Evolutionary conservation across 139 green algal genomes (phyloP).

Genomic region (Coelastrella sp.): DNA sequence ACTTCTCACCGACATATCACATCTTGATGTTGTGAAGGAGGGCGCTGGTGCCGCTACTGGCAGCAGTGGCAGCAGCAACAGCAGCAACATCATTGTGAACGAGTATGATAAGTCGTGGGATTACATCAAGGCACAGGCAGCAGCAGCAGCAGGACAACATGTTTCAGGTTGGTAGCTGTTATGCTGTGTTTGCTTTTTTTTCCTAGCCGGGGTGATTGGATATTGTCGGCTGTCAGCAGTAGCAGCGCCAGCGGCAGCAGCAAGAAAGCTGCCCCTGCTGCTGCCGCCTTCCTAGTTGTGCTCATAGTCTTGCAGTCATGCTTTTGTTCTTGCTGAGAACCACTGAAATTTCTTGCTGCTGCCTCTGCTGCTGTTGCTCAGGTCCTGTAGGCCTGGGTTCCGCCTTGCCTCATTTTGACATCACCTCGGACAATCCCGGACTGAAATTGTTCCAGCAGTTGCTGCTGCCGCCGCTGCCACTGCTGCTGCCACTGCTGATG

Average conservation of each 20-base stretch:
- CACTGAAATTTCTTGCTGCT: too few species aligned
- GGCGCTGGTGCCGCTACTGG: not conserved
- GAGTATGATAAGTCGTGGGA: conserved; percentile 54
- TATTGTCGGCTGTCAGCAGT: not conserved
- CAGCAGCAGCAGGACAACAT: not conserved
- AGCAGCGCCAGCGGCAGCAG: too few species aligned
- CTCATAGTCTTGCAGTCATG: too few species aligned
- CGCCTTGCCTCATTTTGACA: not conserved
- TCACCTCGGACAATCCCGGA: not conserved
- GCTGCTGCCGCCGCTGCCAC: not conserved
- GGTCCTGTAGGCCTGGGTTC: too few species aligned
- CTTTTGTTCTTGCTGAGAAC: too few species aligned
- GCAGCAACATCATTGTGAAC: conserved; percentile 56
- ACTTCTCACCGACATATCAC: conserved; percentile 49
- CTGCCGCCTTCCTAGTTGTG: too few species aligned
- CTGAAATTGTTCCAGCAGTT: not conserved
- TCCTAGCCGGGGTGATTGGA: not conserved
- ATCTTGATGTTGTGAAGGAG: conserved; percentile 26
- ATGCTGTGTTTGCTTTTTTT: not conserved
- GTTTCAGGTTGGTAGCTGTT: not conserved
- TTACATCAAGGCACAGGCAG: conserved; percentile 2
- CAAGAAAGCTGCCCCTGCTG: too few species aligned
- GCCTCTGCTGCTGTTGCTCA: not conserved
- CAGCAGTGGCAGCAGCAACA: conserved; percentile 4
- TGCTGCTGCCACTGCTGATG: not conserved